Percentiles rank a stretch among this genome's conserved stretches.
These are phyloP conservation scores for Leccinum boreale DNA, from an alignment of 768 basidiomycete species.

Conservation along the genomic window DNA sequence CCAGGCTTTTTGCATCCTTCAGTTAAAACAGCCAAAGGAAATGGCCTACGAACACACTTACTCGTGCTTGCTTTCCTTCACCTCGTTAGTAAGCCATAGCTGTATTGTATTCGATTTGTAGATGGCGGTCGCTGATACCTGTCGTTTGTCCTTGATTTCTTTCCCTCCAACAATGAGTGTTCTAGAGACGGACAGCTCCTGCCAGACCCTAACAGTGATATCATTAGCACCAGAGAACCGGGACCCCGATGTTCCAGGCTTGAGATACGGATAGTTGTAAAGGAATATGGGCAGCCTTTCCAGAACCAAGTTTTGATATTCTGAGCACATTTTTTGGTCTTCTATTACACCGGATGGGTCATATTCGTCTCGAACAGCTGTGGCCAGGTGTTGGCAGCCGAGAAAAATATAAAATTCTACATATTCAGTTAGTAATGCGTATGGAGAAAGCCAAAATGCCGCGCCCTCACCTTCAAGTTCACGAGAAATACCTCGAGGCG, in stretches of 20 bases:
- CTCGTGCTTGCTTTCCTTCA: conserved; percentile 86
- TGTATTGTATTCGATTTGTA: conserved; percentile 52
- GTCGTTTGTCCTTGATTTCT: conserved; percentile 44
- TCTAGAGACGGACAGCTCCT: conserved; percentile 57
- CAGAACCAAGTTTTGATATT: conserved; percentile 57
- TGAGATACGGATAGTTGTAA: conserved; percentile 71
- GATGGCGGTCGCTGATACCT: conserved; percentile 66
- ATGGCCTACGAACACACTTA: conserved; percentile 27
- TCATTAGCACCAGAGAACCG: conserved; percentile 51
- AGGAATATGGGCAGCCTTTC: conserved; percentile 85
- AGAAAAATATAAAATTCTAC: conserved; percentile 69
- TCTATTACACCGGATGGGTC: conserved; percentile 48
- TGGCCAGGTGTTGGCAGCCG: conserved; percentile 68
- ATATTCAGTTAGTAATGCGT: background rate
- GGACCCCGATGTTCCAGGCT: conserved; percentile 48
- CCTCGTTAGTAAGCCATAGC: conserved; percentile 69
- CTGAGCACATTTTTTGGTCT: conserved; percentile 40
- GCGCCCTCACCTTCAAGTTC: conserved; percentile 78
- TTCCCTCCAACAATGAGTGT: conserved; percentile 50
- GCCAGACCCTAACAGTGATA: conserved; percentile 63
- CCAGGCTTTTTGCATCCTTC: conserved; percentile 49
- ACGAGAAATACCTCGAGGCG: conserved; percentile 82
- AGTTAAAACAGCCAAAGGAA: too few relatives aligned
- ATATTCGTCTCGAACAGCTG: conserved; percentile 73
- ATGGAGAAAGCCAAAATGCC: too few relatives aligned